These are phyloP conservation scores for Hymenochaete sp. DNA, from an alignment of 1,284 basidiomycete genomes.

Conservation along the genomic window DNA sequence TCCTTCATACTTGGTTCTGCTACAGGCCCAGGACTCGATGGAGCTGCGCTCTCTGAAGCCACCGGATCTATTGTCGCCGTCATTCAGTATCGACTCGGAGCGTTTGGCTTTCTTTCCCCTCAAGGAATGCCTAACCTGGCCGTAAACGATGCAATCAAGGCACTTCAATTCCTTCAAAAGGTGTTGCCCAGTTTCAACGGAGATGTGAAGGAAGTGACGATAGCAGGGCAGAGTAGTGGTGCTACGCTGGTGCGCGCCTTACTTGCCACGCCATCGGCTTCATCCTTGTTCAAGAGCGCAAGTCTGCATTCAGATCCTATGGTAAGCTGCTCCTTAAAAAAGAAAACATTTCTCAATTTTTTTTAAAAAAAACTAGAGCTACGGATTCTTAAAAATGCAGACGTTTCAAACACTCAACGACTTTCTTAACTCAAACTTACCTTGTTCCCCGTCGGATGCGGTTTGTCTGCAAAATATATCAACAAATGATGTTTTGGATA, in stretches of 20 bases:
- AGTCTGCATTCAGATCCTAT: slow-evolving; percentile 47
- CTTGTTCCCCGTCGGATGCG: slow-evolving; percentile 38
- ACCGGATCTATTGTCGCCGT: slow-evolving; percentile 79
- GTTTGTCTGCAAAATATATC: slow-evolving; percentile 46
- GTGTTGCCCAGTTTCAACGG: slow-evolving; percentile 68
- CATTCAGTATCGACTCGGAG: slow-evolving; percentile 78
- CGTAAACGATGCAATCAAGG: slow-evolving; percentile 61
- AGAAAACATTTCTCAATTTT: neutral
- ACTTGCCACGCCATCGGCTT: slow-evolving; percentile 57
- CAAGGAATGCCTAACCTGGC: slow-evolving; percentile 61
- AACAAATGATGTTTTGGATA: slow-evolving; percentile 42
- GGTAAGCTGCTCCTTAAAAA: slow-evolving; percentile 3
- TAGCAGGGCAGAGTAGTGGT: slow-evolving; percentile 86
- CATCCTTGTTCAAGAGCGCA: slow-evolving; percentile 59
- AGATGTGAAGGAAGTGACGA: slow-evolving; percentile 51
- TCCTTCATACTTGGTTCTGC: slow-evolving; percentile 71
- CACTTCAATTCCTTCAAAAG: slow-evolving; percentile 55
- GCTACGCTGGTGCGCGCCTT: slow-evolving; percentile 73
- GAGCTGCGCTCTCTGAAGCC: slow-evolving; percentile 59
- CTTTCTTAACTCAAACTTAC: slow-evolving; percentile 42
- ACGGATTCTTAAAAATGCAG: slow-evolving; percentile 52
- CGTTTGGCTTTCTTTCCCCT: slow-evolving; percentile 69
- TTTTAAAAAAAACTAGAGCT: slow-evolving; percentile 41
- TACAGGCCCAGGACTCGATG: slow-evolving; percentile 68
- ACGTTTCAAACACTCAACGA: slow-evolving; percentile 49